Conservation (phyloP, 495 filamentous ascomycete species). For the Lasiosphaeris hirsuta region DNA sequence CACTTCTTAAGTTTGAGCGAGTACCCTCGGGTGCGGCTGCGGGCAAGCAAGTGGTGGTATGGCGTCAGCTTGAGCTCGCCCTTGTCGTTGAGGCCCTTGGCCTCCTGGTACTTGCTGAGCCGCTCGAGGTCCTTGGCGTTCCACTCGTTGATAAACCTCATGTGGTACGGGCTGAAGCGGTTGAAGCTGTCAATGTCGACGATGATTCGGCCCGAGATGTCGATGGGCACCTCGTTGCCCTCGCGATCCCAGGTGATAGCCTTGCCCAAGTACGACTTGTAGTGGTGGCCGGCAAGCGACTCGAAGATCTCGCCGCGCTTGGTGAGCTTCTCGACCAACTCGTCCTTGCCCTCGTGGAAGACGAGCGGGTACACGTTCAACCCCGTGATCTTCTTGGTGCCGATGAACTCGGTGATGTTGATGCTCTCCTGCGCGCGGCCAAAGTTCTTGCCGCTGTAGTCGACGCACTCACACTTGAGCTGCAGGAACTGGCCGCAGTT, state of each 20-base stretch:
- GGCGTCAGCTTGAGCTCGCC: constrained; percentile 29
- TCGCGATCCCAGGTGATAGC: constrained; percentile 35
- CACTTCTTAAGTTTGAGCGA: constrained; percentile 44
- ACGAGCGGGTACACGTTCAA: constrained; percentile 56
- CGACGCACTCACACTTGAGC: constrained; percentile 46
- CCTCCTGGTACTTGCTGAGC: constrained; percentile 24
- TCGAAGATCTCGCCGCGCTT: constrained; percentile 51
- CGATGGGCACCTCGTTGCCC: constrained; percentile 30
- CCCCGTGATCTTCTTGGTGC: constrained; percentile 53
- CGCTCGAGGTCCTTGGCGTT: constrained; percentile 28
- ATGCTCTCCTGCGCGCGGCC: constrained; percentile 45
- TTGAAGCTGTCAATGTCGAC: constrained; percentile 38
- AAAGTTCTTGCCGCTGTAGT: constrained; percentile 59
- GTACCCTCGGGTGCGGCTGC: constrained; percentile 42
- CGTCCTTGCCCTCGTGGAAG: constrained; percentile 49
- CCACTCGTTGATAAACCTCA: constrained; percentile 29
- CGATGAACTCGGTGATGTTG: constrained; percentile 49
- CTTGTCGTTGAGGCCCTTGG: constrained; percentile 13
- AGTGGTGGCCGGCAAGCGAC: constrained; percentile 56
- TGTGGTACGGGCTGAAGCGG: constrained; percentile 29
- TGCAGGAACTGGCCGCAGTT: constrained; percentile 41
- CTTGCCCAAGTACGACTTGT: constrained; percentile 51
- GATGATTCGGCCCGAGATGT: constrained; percentile 31
- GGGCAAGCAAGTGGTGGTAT: constrained; percentile 41
- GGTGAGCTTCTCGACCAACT: constrained; percentile 37